Conservation (phyloP, 2,329 filamentous ascomycete species). For the Reticulascus tulasneorum region DNA sequence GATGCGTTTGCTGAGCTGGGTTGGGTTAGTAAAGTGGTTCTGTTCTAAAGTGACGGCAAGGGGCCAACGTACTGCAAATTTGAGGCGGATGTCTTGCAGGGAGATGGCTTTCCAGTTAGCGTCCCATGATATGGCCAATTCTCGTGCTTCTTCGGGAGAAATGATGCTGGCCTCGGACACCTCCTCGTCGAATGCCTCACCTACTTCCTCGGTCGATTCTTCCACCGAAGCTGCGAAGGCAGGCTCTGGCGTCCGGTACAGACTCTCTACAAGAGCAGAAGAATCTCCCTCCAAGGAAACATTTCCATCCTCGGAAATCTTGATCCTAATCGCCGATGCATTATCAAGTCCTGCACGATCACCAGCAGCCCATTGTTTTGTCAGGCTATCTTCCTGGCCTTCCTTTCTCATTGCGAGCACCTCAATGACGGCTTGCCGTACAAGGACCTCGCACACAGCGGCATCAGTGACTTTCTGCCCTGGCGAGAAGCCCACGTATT, state of each 20-base stretch:
- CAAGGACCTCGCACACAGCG: slow-evolving; percentile 41
- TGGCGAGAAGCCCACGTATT: slow-evolving; percentile 41
- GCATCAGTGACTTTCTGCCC: slow-evolving; percentile 36
- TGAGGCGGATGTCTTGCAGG: slow-evolving; percentile 55
- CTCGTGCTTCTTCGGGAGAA: slow-evolving; percentile 35
- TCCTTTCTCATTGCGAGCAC: slow-evolving; percentile 35
- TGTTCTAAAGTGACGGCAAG: neutral
- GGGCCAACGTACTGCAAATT: slow-evolving; percentile 64
- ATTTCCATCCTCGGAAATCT: slow-evolving; percentile 33
- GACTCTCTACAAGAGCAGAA: slow-evolving; percentile 26
- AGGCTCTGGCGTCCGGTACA: slow-evolving; percentile 22
- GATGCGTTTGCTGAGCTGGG: slow-evolving; percentile 73
- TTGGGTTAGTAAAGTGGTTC: neutral
- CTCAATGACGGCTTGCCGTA: slow-evolving; percentile 50
- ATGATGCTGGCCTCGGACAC: slow-evolving; percentile 18
- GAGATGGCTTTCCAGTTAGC: slow-evolving; percentile 54
- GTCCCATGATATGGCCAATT: slow-evolving; percentile 44
- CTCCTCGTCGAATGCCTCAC: slow-evolving; percentile 20
- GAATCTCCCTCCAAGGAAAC: slow-evolving; percentile 35
- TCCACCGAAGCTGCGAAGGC: slow-evolving; percentile 21
- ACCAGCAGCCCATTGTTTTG: slow-evolving; percentile 21
- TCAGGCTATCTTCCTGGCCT: slow-evolving; percentile 15
- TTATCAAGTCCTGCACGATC: slow-evolving; percentile 23
- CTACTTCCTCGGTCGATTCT: slow-evolving; percentile 7
- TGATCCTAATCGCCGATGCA: slow-evolving; percentile 33